Evolutionary conservation across 176 grass and related monocot species (phyloP).

Genomic region (Musa troglodytarum): DNA sequence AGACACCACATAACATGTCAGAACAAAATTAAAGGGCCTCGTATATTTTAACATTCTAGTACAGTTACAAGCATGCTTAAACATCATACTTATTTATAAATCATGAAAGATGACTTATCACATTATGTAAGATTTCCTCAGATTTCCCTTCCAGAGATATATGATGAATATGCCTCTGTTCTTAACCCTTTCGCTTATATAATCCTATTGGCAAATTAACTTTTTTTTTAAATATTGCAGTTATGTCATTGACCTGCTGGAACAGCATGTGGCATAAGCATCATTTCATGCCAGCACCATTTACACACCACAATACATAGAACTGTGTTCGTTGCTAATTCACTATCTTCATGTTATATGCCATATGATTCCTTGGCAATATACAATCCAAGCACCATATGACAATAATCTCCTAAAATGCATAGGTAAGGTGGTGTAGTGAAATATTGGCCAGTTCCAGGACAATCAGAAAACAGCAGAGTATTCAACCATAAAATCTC

Average conservation of each 20-base stretch:
- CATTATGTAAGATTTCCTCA: background rate
- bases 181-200: too few species aligned
- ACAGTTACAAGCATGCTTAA: background rate
- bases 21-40: background rate
- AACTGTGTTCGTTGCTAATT: background rate
- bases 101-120: background rate
- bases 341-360: background rate
- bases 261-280: background rate
- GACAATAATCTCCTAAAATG: background rate
- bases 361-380: background rate
- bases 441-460: background rate
- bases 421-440: background rate
- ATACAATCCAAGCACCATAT: background rate
- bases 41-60: background rate
- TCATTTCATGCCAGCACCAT: background rate
- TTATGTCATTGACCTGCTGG: too few species aligned
- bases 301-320: background rate
- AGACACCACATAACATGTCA: background rate
- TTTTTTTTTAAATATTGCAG: too few species aligned
- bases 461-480: background rate
- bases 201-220: too few species aligned
- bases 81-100: background rate
- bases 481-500: background rate
- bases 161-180: background rate
- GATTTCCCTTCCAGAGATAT: background rate